A percentile compares a stretch with the other conserved stretches of the same genome.
Conservation (phyloP, 257 asterid genomes). For the Nicotiana otophora region DNA sequence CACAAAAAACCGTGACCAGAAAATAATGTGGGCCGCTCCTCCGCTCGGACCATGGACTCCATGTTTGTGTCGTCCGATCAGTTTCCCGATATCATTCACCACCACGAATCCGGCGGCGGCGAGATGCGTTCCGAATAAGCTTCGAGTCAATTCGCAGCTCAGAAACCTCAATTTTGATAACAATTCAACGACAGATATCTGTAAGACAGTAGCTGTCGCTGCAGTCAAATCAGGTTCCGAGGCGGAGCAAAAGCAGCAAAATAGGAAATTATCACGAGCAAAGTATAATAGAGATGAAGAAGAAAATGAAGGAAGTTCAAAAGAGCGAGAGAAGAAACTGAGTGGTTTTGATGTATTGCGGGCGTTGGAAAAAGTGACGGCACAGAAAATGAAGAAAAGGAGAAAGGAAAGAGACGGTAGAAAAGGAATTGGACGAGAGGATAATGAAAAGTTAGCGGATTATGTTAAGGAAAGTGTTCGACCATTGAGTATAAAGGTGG, state of each 20-base stretch:
- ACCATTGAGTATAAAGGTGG: conserved; percentile 33
- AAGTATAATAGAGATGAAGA: not conserved
- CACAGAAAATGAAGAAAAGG: conserved; percentile 23
- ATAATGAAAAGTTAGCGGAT: not conserved
- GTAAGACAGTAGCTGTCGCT: not conserved
- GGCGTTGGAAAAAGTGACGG: conserved; percentile 45
- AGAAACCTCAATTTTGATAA: not conserved
- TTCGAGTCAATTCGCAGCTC: not conserved
- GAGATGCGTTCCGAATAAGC: not conserved
- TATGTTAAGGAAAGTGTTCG: not conserved
- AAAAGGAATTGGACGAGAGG: not conserved
- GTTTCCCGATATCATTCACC: not conserved
- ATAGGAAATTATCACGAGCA: not conserved
- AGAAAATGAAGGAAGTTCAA: not conserved
- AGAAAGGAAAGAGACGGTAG: not conserved
- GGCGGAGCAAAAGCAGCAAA: not conserved
- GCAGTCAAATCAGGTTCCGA: not conserved
- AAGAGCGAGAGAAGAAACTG: conserved; percentile 13
- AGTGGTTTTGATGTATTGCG: conserved; percentile 50
- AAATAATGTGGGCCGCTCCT: conserved; percentile 6
- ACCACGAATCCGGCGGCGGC: not conserved
- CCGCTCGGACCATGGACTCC: not conserved
- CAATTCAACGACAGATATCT: not conserved
- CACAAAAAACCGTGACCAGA: not conserved
- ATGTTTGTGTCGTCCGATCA: not conserved